phyloP scores from a whole-genome alignment of 2,329 filamentous ascomycete genomes.

The Metarhizium brunneum region DNA sequence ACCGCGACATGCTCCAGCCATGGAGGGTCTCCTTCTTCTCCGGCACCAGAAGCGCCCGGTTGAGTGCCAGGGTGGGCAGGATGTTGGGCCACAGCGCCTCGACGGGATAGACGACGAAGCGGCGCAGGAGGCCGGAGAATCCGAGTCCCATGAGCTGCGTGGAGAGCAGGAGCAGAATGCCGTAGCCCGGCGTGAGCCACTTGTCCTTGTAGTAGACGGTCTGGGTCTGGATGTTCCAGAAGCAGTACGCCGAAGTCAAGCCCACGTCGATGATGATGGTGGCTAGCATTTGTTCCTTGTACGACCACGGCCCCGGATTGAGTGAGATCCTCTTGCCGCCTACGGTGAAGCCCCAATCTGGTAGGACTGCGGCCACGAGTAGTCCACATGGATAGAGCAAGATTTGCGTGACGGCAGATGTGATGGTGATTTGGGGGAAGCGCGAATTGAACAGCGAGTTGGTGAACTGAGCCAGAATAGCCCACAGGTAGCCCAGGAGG shows the following conservation, averaged over 20 bases:
- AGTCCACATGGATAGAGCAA: slow-evolving; percentile 30
- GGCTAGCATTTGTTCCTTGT: slow-evolving; percentile 33
- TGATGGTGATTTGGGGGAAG: slow-evolving; percentile 6
- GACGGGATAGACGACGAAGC: slow-evolving; percentile 25
- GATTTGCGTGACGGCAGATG: slow-evolving; percentile 24
- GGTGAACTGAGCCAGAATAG: slow-evolving; percentile 8
- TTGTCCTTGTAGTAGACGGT: slow-evolving; percentile 22
- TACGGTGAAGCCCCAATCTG: slow-evolving; percentile 32
- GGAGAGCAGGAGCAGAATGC: slow-evolving; percentile 20
- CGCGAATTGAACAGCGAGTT: slow-evolving; percentile 9
- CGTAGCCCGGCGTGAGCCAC: slow-evolving; percentile 21
- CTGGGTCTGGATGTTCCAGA: slow-evolving; percentile 14
- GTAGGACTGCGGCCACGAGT: slow-evolving; percentile 28
- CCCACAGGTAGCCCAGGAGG: slow-evolving; percentile 18
- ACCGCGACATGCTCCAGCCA: slow-evolving; percentile 35
- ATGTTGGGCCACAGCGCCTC: slow-evolving; percentile 23
- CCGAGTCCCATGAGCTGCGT: slow-evolving; percentile 25
- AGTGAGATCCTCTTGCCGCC: slow-evolving; percentile 21
- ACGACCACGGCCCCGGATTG: slow-evolving; percentile 32
- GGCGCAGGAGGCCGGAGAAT: slow-evolving; percentile 22
- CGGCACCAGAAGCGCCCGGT: slow-evolving; percentile 21
- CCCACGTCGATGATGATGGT: slow-evolving; percentile 25
- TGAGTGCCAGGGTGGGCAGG: slow-evolving; percentile 24
- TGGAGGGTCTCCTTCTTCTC: slow-evolving; percentile 26
- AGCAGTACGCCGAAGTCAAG: slow-evolving; percentile 10